A percentile compares a stretch with the other conserved stretches of the same genome.
Conservation (phyloP, 257 asterid genomes). For the Ilex asprella region DNA sequence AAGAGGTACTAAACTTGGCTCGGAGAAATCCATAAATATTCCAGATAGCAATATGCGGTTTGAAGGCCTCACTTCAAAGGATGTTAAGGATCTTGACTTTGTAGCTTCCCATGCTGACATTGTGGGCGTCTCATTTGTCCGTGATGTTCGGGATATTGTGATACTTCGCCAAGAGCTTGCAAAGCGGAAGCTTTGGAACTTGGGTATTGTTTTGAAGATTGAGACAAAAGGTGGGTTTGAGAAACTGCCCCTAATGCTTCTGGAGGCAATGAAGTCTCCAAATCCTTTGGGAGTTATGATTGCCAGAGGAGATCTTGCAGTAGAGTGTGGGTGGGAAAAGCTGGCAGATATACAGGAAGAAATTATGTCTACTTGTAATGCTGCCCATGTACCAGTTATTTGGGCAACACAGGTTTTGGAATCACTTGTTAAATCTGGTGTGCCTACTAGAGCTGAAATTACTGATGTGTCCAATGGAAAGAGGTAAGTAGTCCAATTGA, state of each 20-base stretch:
- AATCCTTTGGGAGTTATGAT: slow-evolving; percentile 70
- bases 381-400: slow-evolving; percentile 65
- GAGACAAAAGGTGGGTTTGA: slow-evolving; percentile 66
- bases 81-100: slow-evolving; percentile 62
- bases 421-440: slow-evolving; percentile 54
- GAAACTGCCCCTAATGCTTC: slow-evolving; percentile 47
- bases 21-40: slow-evolving; percentile 68
- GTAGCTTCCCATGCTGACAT: slow-evolving; percentile 66
- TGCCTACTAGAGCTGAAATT: slow-evolving; percentile 63
- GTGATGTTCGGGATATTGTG: slow-evolving; percentile 48
- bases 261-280: slow-evolving; percentile 59
- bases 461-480: slow-evolving; percentile 63
- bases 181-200: slow-evolving; percentile 33
- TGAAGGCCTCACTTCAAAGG: slow-evolving; percentile 74
- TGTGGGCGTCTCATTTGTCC: slow-evolving; percentile 62
- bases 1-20: slow-evolving; percentile 61
- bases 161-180: slow-evolving; percentile 51
- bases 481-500: slow-evolving; percentile 31
- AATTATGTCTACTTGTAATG: slow-evolving; percentile 43
- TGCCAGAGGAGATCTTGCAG: slow-evolving; percentile 82
- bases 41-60: slow-evolving; percentile 58
- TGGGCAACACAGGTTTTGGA: slow-evolving; percentile 72
- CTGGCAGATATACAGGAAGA: slow-evolving; percentile 65
- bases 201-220: slow-evolving; percentile 60
- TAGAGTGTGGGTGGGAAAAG: slow-evolving; percentile 80